Percentiles rank a stretch among this genome's conserved stretches.
These are phyloP conservation scores for Aspergillus carbonarius DNA, from an alignment of 2,329 filamentous ascomycete species.

Conservation along the genomic window DNA sequence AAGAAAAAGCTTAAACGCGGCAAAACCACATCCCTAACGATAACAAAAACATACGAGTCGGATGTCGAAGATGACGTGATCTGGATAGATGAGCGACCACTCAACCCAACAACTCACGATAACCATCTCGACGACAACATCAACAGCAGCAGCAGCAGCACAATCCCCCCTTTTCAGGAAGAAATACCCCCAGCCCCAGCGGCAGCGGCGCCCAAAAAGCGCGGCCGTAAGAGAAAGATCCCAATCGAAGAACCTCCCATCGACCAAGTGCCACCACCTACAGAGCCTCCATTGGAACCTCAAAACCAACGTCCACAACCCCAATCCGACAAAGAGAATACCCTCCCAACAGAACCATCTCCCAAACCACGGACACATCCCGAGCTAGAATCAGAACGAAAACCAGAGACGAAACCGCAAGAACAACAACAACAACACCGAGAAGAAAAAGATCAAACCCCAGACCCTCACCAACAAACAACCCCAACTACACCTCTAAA, in stretches of 20 bases:
- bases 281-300: conserved; percentile 6
- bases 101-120: conserved; percentile 9
- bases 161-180: background rate
- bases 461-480: background rate
- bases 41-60: conserved; percentile 29
- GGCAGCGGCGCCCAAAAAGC: conserved; percentile 40
- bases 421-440: background rate
- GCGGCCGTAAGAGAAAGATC: conserved; percentile 44
- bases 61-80: conserved; percentile 44
- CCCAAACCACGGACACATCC: background rate
- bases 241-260: conserved; percentile 22
- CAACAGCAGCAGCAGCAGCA: background rate
- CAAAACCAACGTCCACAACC: conserved; percentile 12
- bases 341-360: background rate
- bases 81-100: conserved; percentile 38
- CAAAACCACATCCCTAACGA: conserved; percentile 40
- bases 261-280: conserved; percentile 3
- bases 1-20: conserved; percentile 48
- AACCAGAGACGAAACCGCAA: background rate
- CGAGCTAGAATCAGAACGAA: background rate
- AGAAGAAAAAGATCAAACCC: background rate
- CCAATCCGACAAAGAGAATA: background rate
- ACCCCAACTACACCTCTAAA: background rate
- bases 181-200: background rate
- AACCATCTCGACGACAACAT: background rate